phyloP scores from a whole-genome alignment of 768 basidiomycete genomes.

The Hortiboletus flavorubellus region DNA sequence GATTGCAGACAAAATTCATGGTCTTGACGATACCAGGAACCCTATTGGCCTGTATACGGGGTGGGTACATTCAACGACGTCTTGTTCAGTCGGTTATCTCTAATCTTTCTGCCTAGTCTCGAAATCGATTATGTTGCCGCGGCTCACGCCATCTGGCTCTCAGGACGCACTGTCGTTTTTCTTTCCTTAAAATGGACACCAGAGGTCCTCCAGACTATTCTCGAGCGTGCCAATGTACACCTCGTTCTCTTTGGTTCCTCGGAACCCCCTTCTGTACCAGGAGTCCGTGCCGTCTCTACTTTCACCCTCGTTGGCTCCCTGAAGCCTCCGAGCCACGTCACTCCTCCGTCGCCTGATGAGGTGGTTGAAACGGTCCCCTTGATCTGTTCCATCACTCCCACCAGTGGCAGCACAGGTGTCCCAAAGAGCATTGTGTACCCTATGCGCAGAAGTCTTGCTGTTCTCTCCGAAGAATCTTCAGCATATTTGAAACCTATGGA shows the following conservation, averaged over 20 bases:
- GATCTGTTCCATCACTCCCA: conserved; percentile 16
- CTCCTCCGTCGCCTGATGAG: conserved; percentile 16
- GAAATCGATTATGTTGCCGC: conserved; percentile 29
- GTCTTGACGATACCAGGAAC: conserved; percentile 20
- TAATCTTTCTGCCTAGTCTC: conserved; percentile 12
- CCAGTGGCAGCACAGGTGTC: conserved; percentile 24
- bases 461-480: conserved; percentile 14
- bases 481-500: conserved; percentile 6
- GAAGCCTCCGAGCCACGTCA: conserved; percentile 7
- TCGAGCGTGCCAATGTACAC: conserved; percentile 19
- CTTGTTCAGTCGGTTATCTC: background rate
- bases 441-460: conserved; percentile 12
- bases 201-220: conserved; percentile 20
- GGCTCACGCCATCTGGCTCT: conserved; percentile 29
- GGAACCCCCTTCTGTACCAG: conserved; percentile 8
- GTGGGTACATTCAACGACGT: conserved; percentile 4
- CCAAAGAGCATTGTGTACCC: conserved; percentile 18
- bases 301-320: conserved; percentile 10
- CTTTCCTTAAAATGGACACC: conserved; percentile 25
- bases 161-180: conserved; percentile 28
- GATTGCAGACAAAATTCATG: conserved; percentile 22
- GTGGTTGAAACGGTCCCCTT: conserved; percentile 11
- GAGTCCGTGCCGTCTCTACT: conserved; percentile 20
- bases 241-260: conserved; percentile 22
- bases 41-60: conserved; percentile 28